phyloP scores from a whole-genome alignment of 2,329 filamentous ascomycete genomes.

The Ophidiomyces ophidiicola region DNA sequence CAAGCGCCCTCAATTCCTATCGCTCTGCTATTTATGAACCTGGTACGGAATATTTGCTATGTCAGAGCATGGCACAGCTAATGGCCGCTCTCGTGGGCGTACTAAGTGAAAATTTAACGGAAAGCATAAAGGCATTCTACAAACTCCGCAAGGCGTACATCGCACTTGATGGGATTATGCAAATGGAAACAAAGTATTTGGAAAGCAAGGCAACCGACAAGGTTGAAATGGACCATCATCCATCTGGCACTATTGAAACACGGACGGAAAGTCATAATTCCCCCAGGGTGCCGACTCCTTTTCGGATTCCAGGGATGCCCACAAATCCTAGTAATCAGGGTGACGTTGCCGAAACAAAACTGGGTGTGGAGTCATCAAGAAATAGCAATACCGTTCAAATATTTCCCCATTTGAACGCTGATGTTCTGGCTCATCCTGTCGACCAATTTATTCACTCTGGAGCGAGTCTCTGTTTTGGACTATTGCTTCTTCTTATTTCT shows the following conservation, averaged over 20 bases:
- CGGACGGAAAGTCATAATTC: background rate
- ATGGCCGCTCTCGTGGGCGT: conserved; percentile 83
- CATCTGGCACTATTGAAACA: background rate
- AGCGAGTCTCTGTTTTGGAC: conserved; percentile 77
- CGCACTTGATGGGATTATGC: conserved; percentile 65
- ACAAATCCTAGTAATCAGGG: no score
- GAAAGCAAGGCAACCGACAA: conserved; percentile 11
- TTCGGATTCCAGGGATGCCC: background rate
- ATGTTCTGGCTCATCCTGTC: conserved; percentile 59
- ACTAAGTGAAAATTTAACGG: conserved; percentile 82
- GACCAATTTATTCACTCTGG: conserved; percentile 86
- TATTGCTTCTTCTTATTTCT: conserved; percentile 75
- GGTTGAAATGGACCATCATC: background rate
- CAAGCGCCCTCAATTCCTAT: conserved; percentile 39
- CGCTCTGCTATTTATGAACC: conserved; percentile 59
- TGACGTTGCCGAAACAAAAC: background rate
- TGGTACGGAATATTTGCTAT: conserved; percentile 76
- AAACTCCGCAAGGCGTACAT: conserved; percentile 81
- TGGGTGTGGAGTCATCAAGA: background rate
- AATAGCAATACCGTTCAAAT: background rate
- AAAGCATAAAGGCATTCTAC: conserved; percentile 83
- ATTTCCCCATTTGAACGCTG: conserved; percentile 42
- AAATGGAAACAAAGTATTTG: conserved; percentile 55
- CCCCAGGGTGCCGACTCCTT: background rate
- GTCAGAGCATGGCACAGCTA: conserved; percentile 72